Conservation (phyloP, 441 rosid species). For the Populus hybrid region DNA sequence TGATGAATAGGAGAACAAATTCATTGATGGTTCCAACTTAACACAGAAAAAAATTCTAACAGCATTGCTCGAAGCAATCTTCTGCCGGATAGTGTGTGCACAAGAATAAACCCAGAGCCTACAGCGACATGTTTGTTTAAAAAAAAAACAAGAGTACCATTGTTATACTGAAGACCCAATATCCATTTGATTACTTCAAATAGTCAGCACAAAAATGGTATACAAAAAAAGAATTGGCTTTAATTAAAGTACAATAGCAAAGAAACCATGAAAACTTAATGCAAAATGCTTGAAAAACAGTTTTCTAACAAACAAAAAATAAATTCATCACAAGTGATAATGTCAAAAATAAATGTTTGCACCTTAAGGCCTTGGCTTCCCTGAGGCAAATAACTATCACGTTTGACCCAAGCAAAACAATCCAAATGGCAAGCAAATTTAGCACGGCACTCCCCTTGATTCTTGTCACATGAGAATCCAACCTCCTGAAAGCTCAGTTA, state of each 20-base stretch:
- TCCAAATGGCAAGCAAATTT: constrained; percentile 97
- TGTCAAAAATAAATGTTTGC: constrained; percentile 14
- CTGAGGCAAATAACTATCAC: constrained; percentile 99
- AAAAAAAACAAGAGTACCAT: neutral
- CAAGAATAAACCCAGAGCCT: neutral
- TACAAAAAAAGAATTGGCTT: neutral
- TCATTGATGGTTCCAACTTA: neutral
- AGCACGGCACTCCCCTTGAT: constrained; percentile 96
- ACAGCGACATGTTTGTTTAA: neutral
- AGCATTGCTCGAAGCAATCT: neutral
- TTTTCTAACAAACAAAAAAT: constrained; percentile 14
- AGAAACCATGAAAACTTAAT: neutral
- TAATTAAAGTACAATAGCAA: neutral
- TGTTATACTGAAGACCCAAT: neutral
- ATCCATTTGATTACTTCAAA: constrained; percentile 5
- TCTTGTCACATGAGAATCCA: constrained; percentile 89
- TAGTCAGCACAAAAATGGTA: neutral
- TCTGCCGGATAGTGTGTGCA: neutral
- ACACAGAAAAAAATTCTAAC: neutral
- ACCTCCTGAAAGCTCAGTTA: constrained; percentile 58
- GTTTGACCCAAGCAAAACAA: constrained; percentile 99
- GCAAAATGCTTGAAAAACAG: neutral
- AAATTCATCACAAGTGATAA: constrained; percentile 11
- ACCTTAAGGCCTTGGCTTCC: constrained; percentile 99
- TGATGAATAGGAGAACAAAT: neutral